Conservation (phyloP, 106 monocot genomes). For the Posidonia australis region DNA sequence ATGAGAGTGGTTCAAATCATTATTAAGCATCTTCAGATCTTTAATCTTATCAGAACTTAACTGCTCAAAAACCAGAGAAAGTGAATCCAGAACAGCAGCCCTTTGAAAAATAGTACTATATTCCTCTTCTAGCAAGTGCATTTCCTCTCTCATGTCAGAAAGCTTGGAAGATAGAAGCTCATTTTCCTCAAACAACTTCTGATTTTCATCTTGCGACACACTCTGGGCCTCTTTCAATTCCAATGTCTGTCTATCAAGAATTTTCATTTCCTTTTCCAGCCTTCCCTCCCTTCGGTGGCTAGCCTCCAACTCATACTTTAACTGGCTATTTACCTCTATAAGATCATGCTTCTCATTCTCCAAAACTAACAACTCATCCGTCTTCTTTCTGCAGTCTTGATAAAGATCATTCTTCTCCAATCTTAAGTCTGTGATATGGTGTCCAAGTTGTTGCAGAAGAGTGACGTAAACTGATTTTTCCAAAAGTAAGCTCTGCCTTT, state of each 20-base stretch:
- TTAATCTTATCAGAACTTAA: slow-evolving; percentile 24
- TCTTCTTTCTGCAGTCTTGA: slow-evolving; percentile 22
- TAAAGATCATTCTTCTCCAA: slow-evolving; percentile 32
- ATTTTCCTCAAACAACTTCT: slow-evolving; percentile 32
- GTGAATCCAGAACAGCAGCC: slow-evolving; percentile 30
- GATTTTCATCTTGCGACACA: slow-evolving; percentile 22
- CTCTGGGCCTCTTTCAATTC: slow-evolving; percentile 18
- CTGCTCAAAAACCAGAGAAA: slow-evolving; percentile 31
- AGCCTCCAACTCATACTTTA: slow-evolving; percentile 22
- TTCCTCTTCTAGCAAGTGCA: slow-evolving; percentile 30
- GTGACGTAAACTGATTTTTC: slow-evolving; percentile 49
- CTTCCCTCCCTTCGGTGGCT: slow-evolving; percentile 24
- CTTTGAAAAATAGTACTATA: slow-evolving; percentile 28
- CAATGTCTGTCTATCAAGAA: slow-evolving; percentile 18
- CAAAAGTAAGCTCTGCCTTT: slow-evolving; percentile 27
- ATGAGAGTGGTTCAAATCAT: slow-evolving; percentile 13
- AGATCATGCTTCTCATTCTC: slow-evolving; percentile 29
- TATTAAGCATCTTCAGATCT: slow-evolving; percentile 15
- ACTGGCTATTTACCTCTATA: slow-evolving; percentile 16
- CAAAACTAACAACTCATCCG: slow-evolving; percentile 27
- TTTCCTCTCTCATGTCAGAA: slow-evolving; percentile 22
- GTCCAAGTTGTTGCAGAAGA: slow-evolving; percentile 36
- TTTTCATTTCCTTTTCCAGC: slow-evolving; percentile 33
- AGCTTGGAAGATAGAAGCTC: slow-evolving; percentile 17
- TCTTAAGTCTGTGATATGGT: slow-evolving; percentile 26